Evolutionary conservation across 1,284 basidiomycete species (phyloP), one percentile per base, ranked within the genome.

Genomic region (Ustilago xerochloae): DNA sequence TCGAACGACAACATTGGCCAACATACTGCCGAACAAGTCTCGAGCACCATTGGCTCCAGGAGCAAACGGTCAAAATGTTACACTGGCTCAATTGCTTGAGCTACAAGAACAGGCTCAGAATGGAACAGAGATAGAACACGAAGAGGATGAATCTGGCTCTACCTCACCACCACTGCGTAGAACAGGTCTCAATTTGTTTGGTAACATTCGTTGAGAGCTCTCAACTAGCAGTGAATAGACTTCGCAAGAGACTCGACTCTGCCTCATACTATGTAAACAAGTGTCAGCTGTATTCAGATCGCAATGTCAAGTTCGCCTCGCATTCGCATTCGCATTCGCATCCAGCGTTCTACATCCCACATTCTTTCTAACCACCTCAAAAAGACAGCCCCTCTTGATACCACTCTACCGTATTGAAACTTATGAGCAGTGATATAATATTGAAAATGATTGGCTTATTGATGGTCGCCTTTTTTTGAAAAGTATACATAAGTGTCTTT

Each of bases 121-220:
- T 24, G 51, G 24, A 3, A 51, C 43, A 22, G 55, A 50, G n/a
- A n/a, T n/a, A 36, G 52, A n/a, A 15, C 60, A 59, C 1, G 38
- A 45, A 20, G 50, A 50, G 13, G 43, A 57, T 6, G 46, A 32
- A 18, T 33, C 22, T 36, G 55, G 28, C n/a, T 28, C 43, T 6
- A 9, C 22, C 30, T 45, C 57, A n/a, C 38, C 41, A 30, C 57
- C 50, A 46, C 26, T 15, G 12, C 55, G 57, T 47, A 52, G 57
- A 39, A 52, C 67, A 12, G 57, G 32, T 8, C 68, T 71, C 54
- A 58, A 54, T 15, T 20, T 71, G 43, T 71, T 65, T 20, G 68
- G 68, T 41, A 71, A 64, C 50, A 58, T 71, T 9, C 57, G 68
- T 16, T 71, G 43, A 26, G 8, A n/a, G n/a, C n/a, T n/a, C n/a